A percentile compares a stretch with the other conserved stretches of the same genome.
phyloP scores from a whole-genome alignment of 805 yeast species.

The Yarrowia deformans region DNA sequence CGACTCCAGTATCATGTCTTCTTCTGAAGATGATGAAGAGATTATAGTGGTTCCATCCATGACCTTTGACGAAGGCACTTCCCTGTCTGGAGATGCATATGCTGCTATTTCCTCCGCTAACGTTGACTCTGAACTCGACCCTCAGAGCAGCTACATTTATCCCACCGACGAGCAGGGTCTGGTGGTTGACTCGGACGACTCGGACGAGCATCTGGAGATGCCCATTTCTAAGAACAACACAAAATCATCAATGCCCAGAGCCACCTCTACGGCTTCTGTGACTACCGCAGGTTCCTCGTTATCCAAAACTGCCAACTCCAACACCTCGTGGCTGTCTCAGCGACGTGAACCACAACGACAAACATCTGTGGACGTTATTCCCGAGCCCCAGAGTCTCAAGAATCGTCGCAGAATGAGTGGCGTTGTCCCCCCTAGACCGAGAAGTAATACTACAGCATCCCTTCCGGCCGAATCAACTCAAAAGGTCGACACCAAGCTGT shows the following conservation, averaged over 20 bases:
- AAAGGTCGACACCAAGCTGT: conserved; percentile 17
- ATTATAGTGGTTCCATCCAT: conserved; percentile 18
- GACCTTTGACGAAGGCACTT: conserved; percentile 24
- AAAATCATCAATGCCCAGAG: conserved; percentile 17
- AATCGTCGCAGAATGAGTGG: conserved; percentile 17
- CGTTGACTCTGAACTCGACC: conserved; percentile 38
- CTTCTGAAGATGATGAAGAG: conserved; percentile 43
- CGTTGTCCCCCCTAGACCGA: conserved; percentile 9
- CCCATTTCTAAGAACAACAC: conserved; percentile 40
- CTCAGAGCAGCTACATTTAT: conserved; percentile 15
- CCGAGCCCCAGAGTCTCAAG: conserved; percentile 25
- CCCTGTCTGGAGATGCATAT: conserved; percentile 15
- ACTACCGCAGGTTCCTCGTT: conserved; percentile 22
- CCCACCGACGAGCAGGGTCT: conserved; percentile 41
- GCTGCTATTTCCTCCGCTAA: conserved; percentile 35
- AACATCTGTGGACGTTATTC: conserved; percentile 23
- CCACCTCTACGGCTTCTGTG: conserved; percentile 25
- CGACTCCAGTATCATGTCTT: conserved; percentile 41
- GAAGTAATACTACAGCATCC: conserved; percentile 39
- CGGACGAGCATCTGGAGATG: conserved; percentile 40
- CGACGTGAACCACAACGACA: conserved; percentile 19
- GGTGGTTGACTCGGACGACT: conserved; percentile 45
- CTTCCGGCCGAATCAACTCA: conserved; percentile 20
- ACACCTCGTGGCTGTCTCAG: conserved; percentile 24
- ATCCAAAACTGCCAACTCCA: conserved; percentile 32